Evolutionary conservation across 805 yeast species (phyloP), one percentile per base, ranked within the genome.

Genomic region (Kluyveromyces lactis): DNA sequence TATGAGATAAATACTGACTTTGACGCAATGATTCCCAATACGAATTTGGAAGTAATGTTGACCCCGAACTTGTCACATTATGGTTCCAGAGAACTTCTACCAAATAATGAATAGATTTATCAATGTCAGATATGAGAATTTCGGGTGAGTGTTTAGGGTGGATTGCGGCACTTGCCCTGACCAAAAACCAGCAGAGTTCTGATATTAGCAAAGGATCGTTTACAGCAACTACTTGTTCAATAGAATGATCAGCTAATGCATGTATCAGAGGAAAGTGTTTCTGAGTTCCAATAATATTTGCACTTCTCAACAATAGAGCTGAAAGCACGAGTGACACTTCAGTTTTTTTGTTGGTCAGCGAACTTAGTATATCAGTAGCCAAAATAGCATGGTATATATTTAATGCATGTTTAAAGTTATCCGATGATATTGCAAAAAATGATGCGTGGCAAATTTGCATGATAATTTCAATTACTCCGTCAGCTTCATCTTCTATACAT

Each of bases 171-270:
- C 26, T 34, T 11, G 42, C 21, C 17, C 8, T 10, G 10, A 32
- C 12, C 10, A 42, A 26, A 23, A 26, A 38, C 17, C 31, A 29
- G 16, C 28, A 27, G 4, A 39, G 11, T 4, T 33, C 16, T 17
- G 33, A 26, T 10, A 39, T 10, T 7, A 31, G 12, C 23, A 40
- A 15, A 10, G 43, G 41, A 24, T 38, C 41, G 31, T 32, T 32
- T 9, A 26, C 10, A 3, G 37, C 37, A 17, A 34, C 4, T 4
- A 34, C 9, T 18, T 34, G 37, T 24, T 34, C 37, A 4, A 24
- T 24, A 4, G 21, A n/a, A 10, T 16, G 23, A 16, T 11, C 29
- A 18, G 19, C 37, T 4, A 34, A 26, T 12, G 21, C 30, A 17
- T 34, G 37, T n/a, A 34, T 15, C 9, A 34, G n/a, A 16, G 19